Conservation (phyloP, 495 filamentous ascomycete species). For the Neurospora intermedia region DNA sequence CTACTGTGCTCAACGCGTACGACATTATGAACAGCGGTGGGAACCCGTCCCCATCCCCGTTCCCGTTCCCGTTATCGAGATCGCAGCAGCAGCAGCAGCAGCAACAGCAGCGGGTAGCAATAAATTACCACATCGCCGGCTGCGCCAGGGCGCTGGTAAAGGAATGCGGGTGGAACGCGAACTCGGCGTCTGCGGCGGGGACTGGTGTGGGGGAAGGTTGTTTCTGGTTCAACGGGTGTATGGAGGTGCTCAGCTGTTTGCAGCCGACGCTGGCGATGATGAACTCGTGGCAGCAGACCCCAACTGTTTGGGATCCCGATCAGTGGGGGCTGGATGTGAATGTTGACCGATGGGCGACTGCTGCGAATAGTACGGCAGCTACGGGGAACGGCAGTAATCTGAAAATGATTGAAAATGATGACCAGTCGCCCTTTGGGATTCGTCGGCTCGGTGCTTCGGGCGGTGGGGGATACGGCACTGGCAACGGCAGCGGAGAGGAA, state of each 20-base stretch:
- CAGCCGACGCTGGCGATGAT: background rate
- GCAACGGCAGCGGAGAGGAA: constrained; percentile 55
- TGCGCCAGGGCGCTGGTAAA: constrained; percentile 72
- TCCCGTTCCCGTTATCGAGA: background rate
- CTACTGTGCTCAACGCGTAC: constrained; percentile 82
- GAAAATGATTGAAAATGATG: constrained; percentile 43
- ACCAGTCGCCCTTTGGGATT: constrained; percentile 53
- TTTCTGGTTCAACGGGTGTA: constrained; percentile 88
- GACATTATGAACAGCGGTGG: constrained; percentile 59
- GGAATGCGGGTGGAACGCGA: constrained; percentile 83
- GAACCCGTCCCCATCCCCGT: background rate
- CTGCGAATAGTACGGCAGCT: background rate
- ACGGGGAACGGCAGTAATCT: constrained; percentile 1
- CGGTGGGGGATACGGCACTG: constrained; percentile 35
- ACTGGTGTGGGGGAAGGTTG: constrained; percentile 73
- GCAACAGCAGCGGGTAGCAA: background rate
- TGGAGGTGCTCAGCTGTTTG: constrained; percentile 82
- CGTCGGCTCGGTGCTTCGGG: constrained; percentile 46
- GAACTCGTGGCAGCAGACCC: constrained; percentile 21
- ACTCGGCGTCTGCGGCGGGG: constrained; percentile 17
- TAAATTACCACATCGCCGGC: constrained; percentile 67
- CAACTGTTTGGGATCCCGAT: constrained; percentile 72
- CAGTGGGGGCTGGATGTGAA: constrained; percentile 86
- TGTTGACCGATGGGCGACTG: constrained; percentile 31
- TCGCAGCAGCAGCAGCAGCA: background rate